A percentile compares a stretch with the other conserved stretches of the same genome.
Evolutionary conservation across 163 green algal genomes (phyloP).

Genomic region (Trebouxia gelatinosa): DNA sequence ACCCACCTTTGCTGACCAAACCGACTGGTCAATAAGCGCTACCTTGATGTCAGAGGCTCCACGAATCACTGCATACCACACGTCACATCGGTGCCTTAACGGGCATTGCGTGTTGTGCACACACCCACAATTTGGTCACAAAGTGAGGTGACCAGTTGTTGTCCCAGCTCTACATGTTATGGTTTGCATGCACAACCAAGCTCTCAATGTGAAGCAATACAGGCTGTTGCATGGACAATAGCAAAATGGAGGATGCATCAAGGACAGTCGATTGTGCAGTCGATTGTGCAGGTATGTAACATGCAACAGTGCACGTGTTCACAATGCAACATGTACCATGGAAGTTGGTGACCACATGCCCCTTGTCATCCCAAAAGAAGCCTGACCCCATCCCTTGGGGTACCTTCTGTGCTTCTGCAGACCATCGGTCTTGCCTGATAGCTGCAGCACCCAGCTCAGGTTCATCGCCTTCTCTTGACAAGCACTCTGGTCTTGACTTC

Average conservation of each 20-base stretch:
- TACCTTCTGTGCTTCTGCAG: conserved; percentile 78
- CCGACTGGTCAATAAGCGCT: conserved; percentile 65
- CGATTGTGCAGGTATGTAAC: too few species aligned
- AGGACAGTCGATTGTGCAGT: too few species aligned
- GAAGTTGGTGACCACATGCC: conserved; percentile 81
- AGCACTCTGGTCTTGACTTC: too few species aligned
- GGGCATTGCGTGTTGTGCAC: background rate
- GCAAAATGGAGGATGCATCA: too few species aligned
- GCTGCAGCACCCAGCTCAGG: background rate
- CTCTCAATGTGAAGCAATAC: too few species aligned
- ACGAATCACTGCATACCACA: conserved; percentile 76
- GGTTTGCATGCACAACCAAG: too few species aligned
- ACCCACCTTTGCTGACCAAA: conserved; percentile 67
- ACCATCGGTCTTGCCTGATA: conserved; percentile 80
- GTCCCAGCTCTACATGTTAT: too few species aligned
- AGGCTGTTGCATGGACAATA: too few species aligned
- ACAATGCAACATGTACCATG: conserved; percentile 62
- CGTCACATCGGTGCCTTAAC: conserved; percentile 30
- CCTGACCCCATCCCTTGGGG: conserved; percentile 85
- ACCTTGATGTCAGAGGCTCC: conserved; percentile 74
- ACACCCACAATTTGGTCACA: too few species aligned
- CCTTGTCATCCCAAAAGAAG: conserved; percentile 78
- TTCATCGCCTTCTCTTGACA: too few species aligned
- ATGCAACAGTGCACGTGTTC: too few species aligned
- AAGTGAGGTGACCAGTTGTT: too few species aligned